Percentiles rank a stretch among this genome's conserved stretches.
Conservation (phyloP, 2,329 filamentous ascomycete genomes). For the Fusarium metavorans region DNA sequence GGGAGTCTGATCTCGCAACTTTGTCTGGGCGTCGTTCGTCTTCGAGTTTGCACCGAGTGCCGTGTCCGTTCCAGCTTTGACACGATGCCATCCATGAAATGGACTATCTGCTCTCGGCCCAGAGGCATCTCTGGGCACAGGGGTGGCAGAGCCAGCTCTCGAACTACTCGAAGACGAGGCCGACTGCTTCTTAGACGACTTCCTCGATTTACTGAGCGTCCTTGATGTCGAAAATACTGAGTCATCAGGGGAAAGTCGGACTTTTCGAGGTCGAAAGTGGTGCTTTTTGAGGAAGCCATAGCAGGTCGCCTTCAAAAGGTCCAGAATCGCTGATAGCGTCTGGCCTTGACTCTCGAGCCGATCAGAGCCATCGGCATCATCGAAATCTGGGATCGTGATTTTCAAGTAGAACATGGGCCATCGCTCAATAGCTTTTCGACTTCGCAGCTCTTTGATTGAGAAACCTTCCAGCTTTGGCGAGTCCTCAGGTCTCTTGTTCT, state of each 20-base stretch:
- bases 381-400: conserved; percentile 58
- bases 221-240: conserved; percentile 43
- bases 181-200: conserved; percentile 21
- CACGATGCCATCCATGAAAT: conserved; percentile 54
- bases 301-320: conserved; percentile 76
- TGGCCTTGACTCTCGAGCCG: conserved; percentile 59
- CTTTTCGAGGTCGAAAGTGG: conserved; percentile 70
- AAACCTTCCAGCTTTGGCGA: conserved; percentile 59
- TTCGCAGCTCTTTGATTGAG: conserved; percentile 63
- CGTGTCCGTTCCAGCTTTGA: conserved; percentile 47
- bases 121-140: not conserved
- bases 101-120: conserved; percentile 31
- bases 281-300: conserved; percentile 81
- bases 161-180: conserved; percentile 24
- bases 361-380: conserved; percentile 52
- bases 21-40: conserved; percentile 3
- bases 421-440: conserved; percentile 74
- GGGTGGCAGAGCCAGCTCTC: conserved; percentile 22
- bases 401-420: conserved; percentile 93
- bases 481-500: conserved; percentile 44
- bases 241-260: conserved; percentile 38
- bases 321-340: conserved; percentile 61
- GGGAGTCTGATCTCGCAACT: not conserved
- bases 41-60: conserved; percentile 3
- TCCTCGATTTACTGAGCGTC: conserved; percentile 29